These are phyloP conservation scores for Blastobotrys mokoenaii DNA, from an alignment of 805 yeast species.

Conservation along the genomic window DNA sequence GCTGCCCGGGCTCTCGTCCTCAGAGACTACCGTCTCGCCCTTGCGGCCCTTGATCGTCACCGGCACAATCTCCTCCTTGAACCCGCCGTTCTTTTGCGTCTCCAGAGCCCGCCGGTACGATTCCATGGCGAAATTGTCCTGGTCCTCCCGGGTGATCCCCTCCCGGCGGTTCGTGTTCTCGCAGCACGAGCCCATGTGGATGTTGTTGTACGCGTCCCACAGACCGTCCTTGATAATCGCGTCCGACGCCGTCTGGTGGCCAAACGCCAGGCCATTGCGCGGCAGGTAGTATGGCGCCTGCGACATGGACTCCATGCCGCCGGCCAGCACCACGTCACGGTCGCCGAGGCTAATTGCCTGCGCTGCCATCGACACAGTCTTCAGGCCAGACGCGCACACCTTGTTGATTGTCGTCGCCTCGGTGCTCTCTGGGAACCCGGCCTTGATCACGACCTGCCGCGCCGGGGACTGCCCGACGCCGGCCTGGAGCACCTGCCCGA, in stretches of 20 bases:
- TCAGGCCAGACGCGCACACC: conserved; percentile 94
- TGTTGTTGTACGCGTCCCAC: conserved; percentile 75
- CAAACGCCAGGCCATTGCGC: conserved; percentile 55
- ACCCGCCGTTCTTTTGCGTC: conserved; percentile 68
- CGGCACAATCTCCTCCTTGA: conserved; percentile 71
- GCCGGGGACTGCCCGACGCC: conserved; percentile 96
- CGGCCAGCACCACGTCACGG: conserved; percentile 83
- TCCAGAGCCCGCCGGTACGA: conserved; percentile 75
- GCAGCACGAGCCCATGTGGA: conserved; percentile 91
- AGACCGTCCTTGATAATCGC: conserved; percentile 71
- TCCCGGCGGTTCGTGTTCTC: conserved; percentile 87
- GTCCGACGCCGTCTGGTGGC: conserved; percentile 49
- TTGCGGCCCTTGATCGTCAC: conserved; percentile 58
- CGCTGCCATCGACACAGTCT: conserved; percentile 79
- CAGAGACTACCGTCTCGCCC: conserved; percentile 60
- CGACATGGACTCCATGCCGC: conserved; percentile 96
- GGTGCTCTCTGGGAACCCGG: conserved; percentile 74
- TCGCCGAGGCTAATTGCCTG: conserved; percentile 77
- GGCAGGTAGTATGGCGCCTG: conserved; percentile 86
- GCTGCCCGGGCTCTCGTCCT: conserved; percentile 71
- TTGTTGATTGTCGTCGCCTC: conserved; percentile 88
- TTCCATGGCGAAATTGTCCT: conserved; percentile 72
- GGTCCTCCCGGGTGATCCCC: conserved; percentile 66
- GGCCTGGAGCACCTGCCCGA: conserved; percentile 88
- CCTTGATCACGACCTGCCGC: conserved; percentile 84